A percentile compares a stretch with the other conserved stretches of the same genome.
These are phyloP conservation scores for Gracilaria caudata DNA, from an alignment of 23 red algal species.

Conservation along the genomic window DNA sequence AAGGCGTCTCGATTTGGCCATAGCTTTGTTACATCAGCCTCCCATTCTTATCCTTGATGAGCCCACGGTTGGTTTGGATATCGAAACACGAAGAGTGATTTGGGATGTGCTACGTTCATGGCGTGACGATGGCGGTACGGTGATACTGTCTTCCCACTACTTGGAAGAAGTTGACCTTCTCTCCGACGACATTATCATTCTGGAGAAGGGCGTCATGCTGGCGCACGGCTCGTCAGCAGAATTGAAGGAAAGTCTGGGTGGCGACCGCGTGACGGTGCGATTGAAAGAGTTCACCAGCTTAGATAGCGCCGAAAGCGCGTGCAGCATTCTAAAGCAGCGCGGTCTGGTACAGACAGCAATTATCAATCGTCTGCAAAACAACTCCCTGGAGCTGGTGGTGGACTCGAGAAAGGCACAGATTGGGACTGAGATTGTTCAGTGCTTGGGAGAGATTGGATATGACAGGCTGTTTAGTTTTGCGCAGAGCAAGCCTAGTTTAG, in stretches of 20 bases:
- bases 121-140: slow-evolving; percentile 68
- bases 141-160: slow-evolving; percentile 93
- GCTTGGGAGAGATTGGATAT: slow-evolving; percentile 68
- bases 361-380: slow-evolving; percentile 80
- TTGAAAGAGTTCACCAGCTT: slow-evolving; percentile 85
- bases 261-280: slow-evolving; percentile 86
- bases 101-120: slow-evolving; percentile 75
- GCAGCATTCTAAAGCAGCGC: slow-evolving; percentile 28
- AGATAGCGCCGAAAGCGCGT: slow-evolving; percentile 66
- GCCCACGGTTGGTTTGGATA: slow-evolving; percentile 89
- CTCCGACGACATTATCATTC: slow-evolving; percentile 84
- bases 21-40: slow-evolving; percentile 84
- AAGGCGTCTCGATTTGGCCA: slow-evolving; percentile 92
- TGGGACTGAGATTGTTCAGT: slow-evolving; percentile 50
- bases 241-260: slow-evolving; percentile 83
- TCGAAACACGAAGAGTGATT: slow-evolving; percentile 75
- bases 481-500: slow-evolving; percentile 80
- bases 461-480: slow-evolving; percentile 86
- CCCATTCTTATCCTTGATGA: slow-evolving; percentile 96
- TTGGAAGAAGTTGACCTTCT: slow-evolving; percentile 96
- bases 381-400: slow-evolving; percentile 88
- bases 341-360: slow-evolving; percentile 64
- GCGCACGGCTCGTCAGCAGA: slow-evolving; percentile 73
- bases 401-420: slow-evolving; percentile 41
- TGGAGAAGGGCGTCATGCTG: slow-evolving; percentile 88